Evolutionary conservation across 306 rosid species (phyloP), one percentile per base, ranked within the genome.

Genomic region (Prunus davidiana): DNA sequence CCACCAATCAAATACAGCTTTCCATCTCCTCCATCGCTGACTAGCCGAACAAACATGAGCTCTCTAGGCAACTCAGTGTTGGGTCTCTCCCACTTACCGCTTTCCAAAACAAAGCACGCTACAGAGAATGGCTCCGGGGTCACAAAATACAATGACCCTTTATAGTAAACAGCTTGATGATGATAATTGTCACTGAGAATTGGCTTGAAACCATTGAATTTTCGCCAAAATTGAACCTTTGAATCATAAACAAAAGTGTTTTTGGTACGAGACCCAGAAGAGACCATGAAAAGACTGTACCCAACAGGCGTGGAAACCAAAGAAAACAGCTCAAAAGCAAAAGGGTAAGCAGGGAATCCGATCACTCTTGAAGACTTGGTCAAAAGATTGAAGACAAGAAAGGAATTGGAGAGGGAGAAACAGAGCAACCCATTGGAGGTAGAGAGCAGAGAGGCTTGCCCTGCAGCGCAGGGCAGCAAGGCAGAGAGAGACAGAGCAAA

Each of bases 1-100:
- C 99, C 99, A 32, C 99, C 97, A 54, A 95, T 67, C 88, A 95
- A 32, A 52, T 79, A 90, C 78, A 95, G 20, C 47, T 70, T 89
- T 8, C 79, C 88, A n/a, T 54, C 80, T 56, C 78, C 88, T 51
- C 79, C 90, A 52, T 80, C 78, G 46, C 89, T 84, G 56, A 88
- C 90, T 67, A 92, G 72, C 54, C 99, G 77, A 22, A 74, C 89
- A 75, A 95, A 95, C n/a, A 87, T 83, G 2, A 95, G 74, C 2
- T 83, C 87, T 8, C 15, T 19, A 0, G 99, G 99, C 52, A 88
- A 76, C 65, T 65, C 83, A 3, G 68, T 56, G 20, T n/a, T 14
- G 0, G 73, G 49, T 49, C 76, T 84, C 80, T 77, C 82, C 97
- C 97, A 95, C 51, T 25, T 75, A 9, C 94, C 90, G 73, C n/a